Base-by-base conservation (phyloP, 2,329 filamentous ascomycete genomes). In the Monosporascus sp. region DNA sequence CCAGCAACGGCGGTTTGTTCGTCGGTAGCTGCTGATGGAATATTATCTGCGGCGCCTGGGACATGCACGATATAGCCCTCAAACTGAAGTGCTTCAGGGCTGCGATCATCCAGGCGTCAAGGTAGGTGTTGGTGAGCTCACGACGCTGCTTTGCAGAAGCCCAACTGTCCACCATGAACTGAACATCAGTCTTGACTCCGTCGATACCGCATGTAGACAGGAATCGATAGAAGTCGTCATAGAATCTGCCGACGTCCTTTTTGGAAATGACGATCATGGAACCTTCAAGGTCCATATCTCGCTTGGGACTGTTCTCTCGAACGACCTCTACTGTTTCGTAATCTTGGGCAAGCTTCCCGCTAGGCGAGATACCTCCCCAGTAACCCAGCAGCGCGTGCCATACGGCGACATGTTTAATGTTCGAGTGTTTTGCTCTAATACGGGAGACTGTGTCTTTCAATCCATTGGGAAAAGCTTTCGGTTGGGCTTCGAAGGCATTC, bases 1-100 rank as follows among this genome's bases (percentile, higher is more conserved):
- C 81, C 0, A 92, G 75, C 24, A 95, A 78, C 0, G 83, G 76
- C 0, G 89, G 89, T 48, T 84, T 84, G 65, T 87, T 89, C n/a
- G 77, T 82, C 1, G 88, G 88, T 24, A 96, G 75, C 61, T 95
- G 89, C 1, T 87, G 87, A 66, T 91, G 84, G 71, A 96, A 97
- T 9, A 97, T 76, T 18, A 93, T 85, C 53, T 92, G 87, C 0
- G 94, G 94, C 3, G 87, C 81, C 68, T 94, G 89, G 0, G 91
- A 94, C 92, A 97, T 97, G 83, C 94, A 97, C 3, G 89, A 93
- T 49, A 97, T 95, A 5, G 85, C 83, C 60, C 85, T 87, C 48
- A 80, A 83, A 61, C 83, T 82, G 65, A 99, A 94, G 66, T 95
- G 81, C 11, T 86, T 85, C 8, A 96, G 78, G 8, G 85, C 84